These are phyloP conservation scores for Hypoxylon sp. DNA, from an alignment of 2,329 filamentous ascomycete species.

Conservation along the genomic window DNA sequence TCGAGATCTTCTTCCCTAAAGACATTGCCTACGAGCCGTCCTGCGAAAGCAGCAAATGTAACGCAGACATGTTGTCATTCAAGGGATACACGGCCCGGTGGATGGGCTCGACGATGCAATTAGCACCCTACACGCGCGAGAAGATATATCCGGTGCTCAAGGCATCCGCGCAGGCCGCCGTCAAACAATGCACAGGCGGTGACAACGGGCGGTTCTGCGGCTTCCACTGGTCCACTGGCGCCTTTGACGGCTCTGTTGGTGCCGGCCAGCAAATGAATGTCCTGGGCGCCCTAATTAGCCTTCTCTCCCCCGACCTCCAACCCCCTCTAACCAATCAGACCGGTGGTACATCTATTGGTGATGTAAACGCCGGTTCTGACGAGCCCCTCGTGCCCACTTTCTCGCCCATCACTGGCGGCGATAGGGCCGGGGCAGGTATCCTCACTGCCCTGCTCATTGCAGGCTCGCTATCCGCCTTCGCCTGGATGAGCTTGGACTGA, in stretches of 20 bases:
- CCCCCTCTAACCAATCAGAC: constrained; percentile 64
- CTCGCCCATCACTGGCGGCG: constrained; percentile 59
- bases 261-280: constrained; percentile 72
- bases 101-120: constrained; percentile 71
- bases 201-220: constrained; percentile 72
- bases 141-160: constrained; percentile 71
- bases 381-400: constrained; percentile 44
- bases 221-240: constrained; percentile 69
- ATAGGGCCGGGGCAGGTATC: constrained; percentile 65
- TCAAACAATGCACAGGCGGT: constrained; percentile 73
- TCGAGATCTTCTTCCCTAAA: constrained; percentile 68
- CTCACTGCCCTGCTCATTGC: constrained; percentile 63
- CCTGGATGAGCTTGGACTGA: constrained; percentile 64
- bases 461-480: constrained; percentile 60
- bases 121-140: constrained; percentile 72
- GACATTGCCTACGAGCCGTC: constrained; percentile 75
- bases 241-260: constrained; percentile 62
- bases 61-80: constrained; percentile 79
- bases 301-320: constrained; percentile 55
- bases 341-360: constrained; percentile 66
- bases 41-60: constrained; percentile 77
- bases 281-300: constrained; percentile 64
- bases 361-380: constrained; percentile 61
- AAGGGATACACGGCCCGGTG: constrained; percentile 79
- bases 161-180: constrained; percentile 71